These are phyloP conservation scores for Posidonia oceanica DNA, from an alignment of 116 monocot species.

Conservation along the genomic window DNA sequence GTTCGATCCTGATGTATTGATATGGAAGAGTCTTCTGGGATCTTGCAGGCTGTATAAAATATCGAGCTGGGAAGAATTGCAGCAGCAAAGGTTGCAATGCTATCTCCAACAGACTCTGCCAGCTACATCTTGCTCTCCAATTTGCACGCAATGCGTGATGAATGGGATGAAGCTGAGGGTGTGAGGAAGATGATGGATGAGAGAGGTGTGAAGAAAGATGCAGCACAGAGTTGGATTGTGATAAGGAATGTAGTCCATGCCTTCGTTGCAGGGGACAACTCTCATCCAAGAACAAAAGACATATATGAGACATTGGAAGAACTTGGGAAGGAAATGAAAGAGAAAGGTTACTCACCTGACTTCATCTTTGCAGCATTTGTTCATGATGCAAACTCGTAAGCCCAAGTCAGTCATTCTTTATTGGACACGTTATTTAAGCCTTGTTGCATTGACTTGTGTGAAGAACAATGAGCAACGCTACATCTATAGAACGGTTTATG, in stretches of 20 bases:
- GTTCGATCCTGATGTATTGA: conserved; percentile 30
- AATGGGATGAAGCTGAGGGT: conserved; percentile 18
- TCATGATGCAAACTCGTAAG: no score
- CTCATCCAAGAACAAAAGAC: conserved; percentile 24
- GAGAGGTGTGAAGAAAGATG: conserved; percentile 47
- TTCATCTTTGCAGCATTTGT: background rate
- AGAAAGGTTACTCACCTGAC: conserved; percentile 12
- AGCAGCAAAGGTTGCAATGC: conserved; percentile 28
- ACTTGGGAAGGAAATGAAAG: conserved; percentile 24
- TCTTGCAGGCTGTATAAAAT: conserved; percentile 61
- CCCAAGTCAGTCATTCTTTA: no score
- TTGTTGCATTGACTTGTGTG: no score
- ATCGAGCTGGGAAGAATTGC: conserved; percentile 46
- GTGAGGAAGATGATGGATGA: conserved; percentile 46
- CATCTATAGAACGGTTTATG: no score
- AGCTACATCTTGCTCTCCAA: conserved; percentile 51
- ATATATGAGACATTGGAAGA: conserved; percentile 36
- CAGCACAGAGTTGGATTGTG: conserved; percentile 70
- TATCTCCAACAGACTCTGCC: conserved; percentile 37
- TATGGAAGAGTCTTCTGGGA: conserved; percentile 58
- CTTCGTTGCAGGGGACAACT: conserved; percentile 31
- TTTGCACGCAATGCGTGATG: conserved; percentile 21
- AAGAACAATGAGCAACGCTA: background rate
- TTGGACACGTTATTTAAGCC: no score
- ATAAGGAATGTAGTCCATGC: conserved; percentile 27